Percentiles rank a stretch among this genome's conserved stretches.
Evolutionary conservation across 805 yeast genomes (phyloP).

Genomic region (Suhomyces sp.): DNA sequence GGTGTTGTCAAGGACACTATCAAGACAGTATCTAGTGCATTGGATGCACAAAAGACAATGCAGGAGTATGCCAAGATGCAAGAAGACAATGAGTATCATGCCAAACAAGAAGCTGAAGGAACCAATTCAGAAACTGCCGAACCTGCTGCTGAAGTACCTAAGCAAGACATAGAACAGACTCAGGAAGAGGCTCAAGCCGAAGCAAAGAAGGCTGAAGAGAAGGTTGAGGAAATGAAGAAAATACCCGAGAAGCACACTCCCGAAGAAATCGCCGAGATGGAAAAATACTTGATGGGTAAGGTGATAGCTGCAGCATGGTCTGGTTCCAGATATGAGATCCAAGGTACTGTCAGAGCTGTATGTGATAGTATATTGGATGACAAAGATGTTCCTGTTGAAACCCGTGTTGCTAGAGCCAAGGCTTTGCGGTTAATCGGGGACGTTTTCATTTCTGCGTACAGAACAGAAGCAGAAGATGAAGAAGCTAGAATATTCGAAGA

Average conservation of each 20-base stretch:
- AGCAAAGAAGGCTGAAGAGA: slow-evolving; percentile 7
- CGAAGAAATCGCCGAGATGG: slow-evolving; percentile 69
- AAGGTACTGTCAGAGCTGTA: slow-evolving; percentile 67
- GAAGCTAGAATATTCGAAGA: slow-evolving; percentile 80
- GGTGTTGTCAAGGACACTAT: slow-evolving; percentile 71
- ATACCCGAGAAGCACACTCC: slow-evolving; percentile 45
- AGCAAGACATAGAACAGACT: slow-evolving; percentile 15
- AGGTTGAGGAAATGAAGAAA: slow-evolving; percentile 15
- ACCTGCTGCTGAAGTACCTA: slow-evolving; percentile 17
- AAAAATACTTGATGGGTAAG: slow-evolving; percentile 73
- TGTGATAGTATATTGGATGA: slow-evolving; percentile 68
- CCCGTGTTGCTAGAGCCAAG: slow-evolving; percentile 60
- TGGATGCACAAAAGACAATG: slow-evolving; percentile 78
- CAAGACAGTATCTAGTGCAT: slow-evolving; percentile 67
- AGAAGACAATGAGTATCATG: slow-evolving; percentile 49
- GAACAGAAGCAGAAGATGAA: slow-evolving; percentile 69
- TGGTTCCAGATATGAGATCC: slow-evolving; percentile 76
- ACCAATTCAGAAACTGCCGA: slow-evolving; percentile 17
- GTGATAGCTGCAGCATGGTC: slow-evolving; percentile 84
- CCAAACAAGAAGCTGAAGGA: slow-evolving; percentile 33
- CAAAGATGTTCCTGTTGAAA: slow-evolving; percentile 45
- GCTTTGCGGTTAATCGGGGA: slow-evolving; percentile 60
- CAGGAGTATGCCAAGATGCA: slow-evolving; percentile 70
- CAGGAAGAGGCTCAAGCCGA: slow-evolving; percentile 11
- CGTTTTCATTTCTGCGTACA: slow-evolving; percentile 55